These are phyloP conservation scores for Ophiostoma populinum DNA, from an alignment of 2,329 filamentous ascomycete species.

Conservation along the genomic window DNA sequence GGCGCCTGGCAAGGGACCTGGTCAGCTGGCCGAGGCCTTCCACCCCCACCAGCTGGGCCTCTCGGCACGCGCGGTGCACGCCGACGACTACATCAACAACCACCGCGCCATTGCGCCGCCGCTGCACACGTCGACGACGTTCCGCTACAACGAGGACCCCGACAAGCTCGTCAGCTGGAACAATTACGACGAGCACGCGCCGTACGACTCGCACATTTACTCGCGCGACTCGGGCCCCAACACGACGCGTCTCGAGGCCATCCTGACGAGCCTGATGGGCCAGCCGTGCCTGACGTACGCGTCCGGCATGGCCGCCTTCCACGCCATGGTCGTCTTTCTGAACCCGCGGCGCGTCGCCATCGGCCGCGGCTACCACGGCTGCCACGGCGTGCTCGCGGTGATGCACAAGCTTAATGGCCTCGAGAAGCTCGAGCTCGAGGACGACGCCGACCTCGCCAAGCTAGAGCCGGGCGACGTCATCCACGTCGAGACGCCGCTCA, in stretches of 20 bases:
- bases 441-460: conserved; percentile 26
- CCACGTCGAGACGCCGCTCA: conserved; percentile 85
- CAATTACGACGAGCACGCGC: conserved; percentile 35
- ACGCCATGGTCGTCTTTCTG: conserved; percentile 68
- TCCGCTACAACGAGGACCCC: conserved; percentile 61
- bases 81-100: conserved; percentile 59
- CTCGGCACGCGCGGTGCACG: conserved; percentile 62
- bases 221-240: conserved; percentile 67
- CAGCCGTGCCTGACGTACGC: conserved; percentile 60
- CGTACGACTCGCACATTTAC: conserved; percentile 57
- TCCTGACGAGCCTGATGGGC: conserved; percentile 57
- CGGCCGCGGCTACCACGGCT: conserved; percentile 79
- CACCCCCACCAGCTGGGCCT: conserved; percentile 28
- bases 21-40: conserved; percentile 15
- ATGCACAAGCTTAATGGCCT: conserved; percentile 62
- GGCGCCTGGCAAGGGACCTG: background rate
- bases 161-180: conserved; percentile 36
- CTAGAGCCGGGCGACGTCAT: conserved; percentile 67
- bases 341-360: conserved; percentile 74
- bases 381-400: conserved; percentile 65
- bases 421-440: conserved; percentile 50
- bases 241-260: conserved; percentile 66
- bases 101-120: conserved; percentile 72
- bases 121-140: conserved; percentile 83
- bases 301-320: conserved; percentile 75